Evolutionary conservation across 306 rosid genomes (phyloP), one percentile per base, ranked within the genome.

Genomic region (Glycine soja): DNA sequence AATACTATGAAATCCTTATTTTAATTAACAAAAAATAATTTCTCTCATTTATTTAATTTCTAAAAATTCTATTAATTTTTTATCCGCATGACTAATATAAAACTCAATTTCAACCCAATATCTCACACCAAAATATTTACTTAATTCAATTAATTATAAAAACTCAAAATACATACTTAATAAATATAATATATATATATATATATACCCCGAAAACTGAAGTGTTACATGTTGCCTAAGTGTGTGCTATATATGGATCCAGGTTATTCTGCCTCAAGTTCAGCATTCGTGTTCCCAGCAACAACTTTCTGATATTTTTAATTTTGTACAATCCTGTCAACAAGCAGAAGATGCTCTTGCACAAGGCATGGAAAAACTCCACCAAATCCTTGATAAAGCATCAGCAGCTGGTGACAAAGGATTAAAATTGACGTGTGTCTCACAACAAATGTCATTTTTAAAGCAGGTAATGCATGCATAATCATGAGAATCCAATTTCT

Each of bases 291-390:
- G 70, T 63, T 63, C 70, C 15, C 19, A 63, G 47, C 46, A 34
- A 36, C 46, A 63, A 63, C 47, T 63, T 34, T 34, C 10, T 63
- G 19, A 63, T 63, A 63, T 63, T 63, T 14, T 2, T 1, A 63
- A 63, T 0, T 7, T 34, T 34, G 70, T 34, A 34, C 47, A 63
- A 63, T 34, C 70, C n/a, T 63, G 70, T 63, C 19, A 36, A 63
- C 70, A 63, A 63, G 11, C 45, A 63, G 70, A 63, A 63, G 8
- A 34, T 63, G 70, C 70, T 63, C 70, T 63, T 13, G 11, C 70
- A 34, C 70, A 14, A 36, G 70, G 70, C 70, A 63, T 34, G 46
- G 19, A 36, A 7, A 63, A 63, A 63, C 70, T 63, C 9, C 47
- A 63, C 2, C 46, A 63, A 34, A 63, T 13, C 19, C 47, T 63